Conservation (phyloP, 1,284 basidiomycete genomes). For the Rhodotorula sp. region DNA sequence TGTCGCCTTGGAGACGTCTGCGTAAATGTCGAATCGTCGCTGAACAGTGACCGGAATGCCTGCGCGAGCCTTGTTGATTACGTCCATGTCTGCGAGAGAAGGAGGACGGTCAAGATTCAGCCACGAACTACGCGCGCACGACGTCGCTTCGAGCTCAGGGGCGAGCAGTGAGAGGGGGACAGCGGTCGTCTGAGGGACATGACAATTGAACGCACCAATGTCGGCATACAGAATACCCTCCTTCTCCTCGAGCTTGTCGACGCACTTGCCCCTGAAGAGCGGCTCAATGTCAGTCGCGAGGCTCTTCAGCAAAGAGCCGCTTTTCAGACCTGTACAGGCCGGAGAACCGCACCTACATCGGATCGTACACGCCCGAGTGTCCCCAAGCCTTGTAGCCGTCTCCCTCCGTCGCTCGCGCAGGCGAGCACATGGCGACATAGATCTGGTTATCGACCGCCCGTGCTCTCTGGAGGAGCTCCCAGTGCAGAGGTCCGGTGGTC, state of each 20-base stretch:
- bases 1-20: conserved; percentile 60
- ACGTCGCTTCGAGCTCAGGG: neutral
- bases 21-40: conserved; percentile 86
- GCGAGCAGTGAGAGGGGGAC: no score
- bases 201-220: conserved; percentile 63
- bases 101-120: neutral
- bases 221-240: conserved; percentile 78
- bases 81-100: conserved; percentile 62
- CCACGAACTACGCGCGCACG: neutral
- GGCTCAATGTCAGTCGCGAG: neutral
- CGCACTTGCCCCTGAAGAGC: conserved; percentile 66
- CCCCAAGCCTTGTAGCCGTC: conserved; percentile 64
- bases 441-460: conserved; percentile 95
- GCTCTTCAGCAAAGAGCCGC: neutral
- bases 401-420: conserved; percentile 78
- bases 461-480: conserved; percentile 86
- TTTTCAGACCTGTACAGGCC: no score
- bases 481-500: conserved; percentile 93
- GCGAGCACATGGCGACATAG: conserved; percentile 92
- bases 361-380: conserved; percentile 84
- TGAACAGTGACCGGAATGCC: conserved; percentile 72
- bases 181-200: no score
- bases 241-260: conserved; percentile 72
- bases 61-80: conserved; percentile 66
- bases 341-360: conserved; percentile 68